These are phyloP conservation scores for Talaromyces thailandensis DNA, from an alignment of 495 filamentous ascomycete species.

Conservation along the genomic window DNA sequence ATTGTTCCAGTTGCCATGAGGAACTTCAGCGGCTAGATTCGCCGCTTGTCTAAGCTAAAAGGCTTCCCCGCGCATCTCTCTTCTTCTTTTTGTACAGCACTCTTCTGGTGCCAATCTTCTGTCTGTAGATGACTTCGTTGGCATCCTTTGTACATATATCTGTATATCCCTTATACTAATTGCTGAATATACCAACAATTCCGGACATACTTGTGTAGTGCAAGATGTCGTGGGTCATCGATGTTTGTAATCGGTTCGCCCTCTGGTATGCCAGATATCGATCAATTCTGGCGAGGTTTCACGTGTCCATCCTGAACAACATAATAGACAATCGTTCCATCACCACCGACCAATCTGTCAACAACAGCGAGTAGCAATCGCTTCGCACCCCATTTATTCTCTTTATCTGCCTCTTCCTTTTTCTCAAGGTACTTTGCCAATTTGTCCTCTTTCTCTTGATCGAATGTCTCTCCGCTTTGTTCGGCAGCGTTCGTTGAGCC, in stretches of 20 bases:
- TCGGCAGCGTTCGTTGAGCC: slow-evolving; percentile 9
- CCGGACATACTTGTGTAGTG: background rate
- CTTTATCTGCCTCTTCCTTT: slow-evolving; percentile 29
- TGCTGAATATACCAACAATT: background rate
- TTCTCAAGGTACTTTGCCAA: slow-evolving; percentile 28
- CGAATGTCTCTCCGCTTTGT: slow-evolving; percentile 13
- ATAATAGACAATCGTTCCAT: slow-evolving; percentile 94
- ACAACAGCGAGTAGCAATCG: slow-evolving; percentile 74
- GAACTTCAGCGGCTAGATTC: slow-evolving; percentile 38
- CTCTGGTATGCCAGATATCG: background rate
- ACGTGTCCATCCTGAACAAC: slow-evolving; percentile 91
- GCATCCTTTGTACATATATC: background rate
- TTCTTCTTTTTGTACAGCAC: background rate
- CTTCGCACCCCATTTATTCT: slow-evolving; percentile 46
- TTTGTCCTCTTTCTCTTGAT: slow-evolving; percentile 20
- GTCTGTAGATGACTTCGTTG: background rate
- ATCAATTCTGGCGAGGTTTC: slow-evolving; percentile 88
- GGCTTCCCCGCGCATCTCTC: background rate
- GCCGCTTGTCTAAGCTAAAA: background rate
- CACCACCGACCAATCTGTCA: slow-evolving; percentile 50
- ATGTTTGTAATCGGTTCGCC: background rate
- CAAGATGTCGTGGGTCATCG: background rate
- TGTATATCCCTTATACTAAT: background rate
- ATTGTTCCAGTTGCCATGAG: slow-evolving; percentile 63
- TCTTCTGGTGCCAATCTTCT: background rate